Base-by-base conservation (phyloP, 805 yeast species). In the Saccharomycopsis synnaedendra region DNA sequence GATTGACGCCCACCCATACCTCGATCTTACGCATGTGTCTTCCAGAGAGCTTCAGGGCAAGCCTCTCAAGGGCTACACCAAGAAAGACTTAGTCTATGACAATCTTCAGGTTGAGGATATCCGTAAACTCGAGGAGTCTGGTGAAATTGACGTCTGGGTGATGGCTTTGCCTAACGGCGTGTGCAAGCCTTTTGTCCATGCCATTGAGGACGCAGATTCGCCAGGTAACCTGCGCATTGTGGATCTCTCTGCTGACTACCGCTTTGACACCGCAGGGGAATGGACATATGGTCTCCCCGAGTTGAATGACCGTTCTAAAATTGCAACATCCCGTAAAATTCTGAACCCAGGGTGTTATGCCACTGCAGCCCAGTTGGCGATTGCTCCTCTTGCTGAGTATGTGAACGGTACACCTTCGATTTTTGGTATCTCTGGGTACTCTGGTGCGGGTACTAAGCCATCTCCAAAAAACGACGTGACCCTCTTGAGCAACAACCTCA, bases 131-230 rank as follows among this genome's bases (percentile, higher is more conserved):
- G 98, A 90, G 65, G 73, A 79, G 54, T 69, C 78, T 43, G 77
- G 80, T 44, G 85, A 77, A 46, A 85, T 93, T 50, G 98, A 93
- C 60, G 82, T 89, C 45, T 93, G 99, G 98, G 95, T 94, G 31
- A 93, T 94, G 98, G 98, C 98, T 1, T 74, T 93, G 59, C 99
- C 99, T 54, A 93, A 93, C 63, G 97, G 96, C 43, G 96, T 93
- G 37, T 93, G 97, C 61, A 80, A 80, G 61, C 93, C 88, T 47
- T 84, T 85, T 62, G 93, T 85, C 38, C 80, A 80, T 19, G 87
- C 90, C 30, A 84, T 85, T 57, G 85, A 80, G 55, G 71, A 79
- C 27, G 84, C 80, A 32, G 60, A 62, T n/a, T 8, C 43, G 3
- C 58, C 63, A 39, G 83, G 89, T 42, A 72, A 78, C 42, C 81